Conservation (phyloP, 2,329 filamentous ascomycete species). For the Paecilomyces sp. region DNA sequence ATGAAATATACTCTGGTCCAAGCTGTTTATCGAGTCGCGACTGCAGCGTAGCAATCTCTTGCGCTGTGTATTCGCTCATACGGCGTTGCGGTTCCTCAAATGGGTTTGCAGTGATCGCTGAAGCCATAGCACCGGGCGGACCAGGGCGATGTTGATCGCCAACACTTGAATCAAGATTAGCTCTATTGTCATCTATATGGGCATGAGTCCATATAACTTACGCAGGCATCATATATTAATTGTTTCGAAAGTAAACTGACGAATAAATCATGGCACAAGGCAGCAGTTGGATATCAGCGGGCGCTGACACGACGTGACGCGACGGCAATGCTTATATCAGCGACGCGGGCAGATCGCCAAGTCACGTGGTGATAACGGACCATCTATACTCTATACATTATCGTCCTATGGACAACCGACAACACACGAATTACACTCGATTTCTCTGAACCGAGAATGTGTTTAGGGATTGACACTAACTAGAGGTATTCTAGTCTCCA, state of each 20-base stretch:
- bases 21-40: conserved; percentile 84
- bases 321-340: conserved; percentile 9
- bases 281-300: conserved; percentile 3
- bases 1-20: conserved; percentile 91
- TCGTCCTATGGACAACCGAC: too few species aligned
- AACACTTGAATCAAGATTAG: conserved; percentile 41
- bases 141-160: conserved; percentile 58
- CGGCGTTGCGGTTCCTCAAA: conserved; percentile 66
- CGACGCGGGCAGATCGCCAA: conserved; percentile 19
- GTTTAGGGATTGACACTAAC: too few species aligned
- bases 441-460: too few species aligned
- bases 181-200: conserved; percentile 3
- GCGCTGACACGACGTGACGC: conserved; percentile 10
- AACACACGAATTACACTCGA: too few species aligned
- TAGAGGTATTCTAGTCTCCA: too few species aligned
- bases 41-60: conserved; percentile 82
- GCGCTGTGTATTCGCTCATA: conserved; percentile 77
- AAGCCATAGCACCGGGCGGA: conserved; percentile 31
- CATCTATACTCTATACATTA: neutral
- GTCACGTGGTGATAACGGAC: conserved; percentile 19
- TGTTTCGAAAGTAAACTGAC: conserved; percentile 4
- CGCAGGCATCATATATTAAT: conserved; percentile 38
- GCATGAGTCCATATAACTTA: conserved; percentile 19
- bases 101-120: conserved; percentile 55
- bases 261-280: conserved; percentile 2